Base-by-base conservation (phyloP, 2,329 filamentous ascomycete species). In the Sclerotinia nivalis region DNA sequence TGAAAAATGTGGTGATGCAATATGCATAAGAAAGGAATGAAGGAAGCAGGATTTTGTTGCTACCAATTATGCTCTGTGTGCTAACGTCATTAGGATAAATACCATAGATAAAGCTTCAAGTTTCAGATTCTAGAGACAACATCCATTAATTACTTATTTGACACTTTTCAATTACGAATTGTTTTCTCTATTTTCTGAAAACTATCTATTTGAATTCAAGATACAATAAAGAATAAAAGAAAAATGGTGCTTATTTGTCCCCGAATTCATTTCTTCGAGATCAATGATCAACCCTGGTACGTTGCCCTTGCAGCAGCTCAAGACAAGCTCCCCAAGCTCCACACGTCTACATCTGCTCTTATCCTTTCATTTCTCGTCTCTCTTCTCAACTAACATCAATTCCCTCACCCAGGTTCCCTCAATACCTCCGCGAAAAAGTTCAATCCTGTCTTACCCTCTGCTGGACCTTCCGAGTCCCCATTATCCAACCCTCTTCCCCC, bases 261-360 rank as follows among this genome's bases (percentile, higher is more conserved):
- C 10, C 85, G 87, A 12, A 81, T 89, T 79, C 87, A 91, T 77
- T 84, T 90, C 74, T 88, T 88, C 73, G 89, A 91, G 82, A 88
- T 91, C 72, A 85, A 88, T 73, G 89, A 91, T 76, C 87, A 89
- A 78, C 74, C 84, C 69, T 91, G 89, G 89, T 90, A 81, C 70
- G 80, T 73, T 25, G 9, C 66, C 65, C 59, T 61, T 67, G 47
- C 66, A 52, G 13, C 58, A 64, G 37, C 28, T 59, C 66, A 66
- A 71, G 18, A 58, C 22, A 22, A 43, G 64, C 37, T 45, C 50
- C 22, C 22, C n/a, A 45, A n/a, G 64, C 37, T 45, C 50, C 22
- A 25, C n/a, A 34, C 37, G 20, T 15, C 43, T 13, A 20, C 56
- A 45, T n/a, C 22, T 55, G 28, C 31, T 15, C 4, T 18, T 28